These are phyloP conservation scores for Hypomontagnella monticulosa DNA, from an alignment of 495 filamentous ascomycete genomes.

Conservation along the genomic window DNA sequence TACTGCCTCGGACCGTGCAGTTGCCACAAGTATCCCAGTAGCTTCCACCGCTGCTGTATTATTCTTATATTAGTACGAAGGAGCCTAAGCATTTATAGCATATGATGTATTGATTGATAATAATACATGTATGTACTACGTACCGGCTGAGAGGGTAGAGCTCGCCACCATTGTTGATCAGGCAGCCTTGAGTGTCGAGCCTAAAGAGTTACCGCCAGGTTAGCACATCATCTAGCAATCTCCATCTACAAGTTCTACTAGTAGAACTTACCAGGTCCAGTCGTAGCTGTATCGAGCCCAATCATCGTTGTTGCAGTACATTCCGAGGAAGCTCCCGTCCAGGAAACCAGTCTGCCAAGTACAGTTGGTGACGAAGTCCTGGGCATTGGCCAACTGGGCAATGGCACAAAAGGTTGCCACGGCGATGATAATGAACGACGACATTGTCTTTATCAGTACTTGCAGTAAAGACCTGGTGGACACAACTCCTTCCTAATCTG, in stretches of 20 bases:
- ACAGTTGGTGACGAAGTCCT: conserved; percentile 41
- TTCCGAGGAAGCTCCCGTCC: conserved; percentile 39
- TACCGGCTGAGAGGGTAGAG: conserved; percentile 37
- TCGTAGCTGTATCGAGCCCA: conserved; percentile 43
- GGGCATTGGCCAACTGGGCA: conserved; percentile 20
- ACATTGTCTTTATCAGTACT: conserved; percentile 10
- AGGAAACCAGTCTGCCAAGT: conserved; percentile 45
- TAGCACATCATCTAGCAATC: conserved; percentile 1
- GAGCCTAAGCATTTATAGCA: background rate
- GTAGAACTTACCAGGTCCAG: conserved; percentile 44
- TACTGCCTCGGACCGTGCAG: conserved; percentile 35
- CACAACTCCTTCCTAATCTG: no score
- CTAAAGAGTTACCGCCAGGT: conserved; percentile 19
- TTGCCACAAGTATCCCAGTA: conserved; percentile 45
- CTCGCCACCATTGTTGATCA: conserved; percentile 43
- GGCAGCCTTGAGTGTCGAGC: conserved; percentile 45
- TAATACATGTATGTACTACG: background rate
- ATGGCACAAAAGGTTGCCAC: conserved; percentile 12
- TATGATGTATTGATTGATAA: background rate
- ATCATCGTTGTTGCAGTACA: conserved; percentile 47
- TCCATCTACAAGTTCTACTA: background rate
- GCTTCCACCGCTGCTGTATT: conserved; percentile 31
- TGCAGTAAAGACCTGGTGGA: no score
- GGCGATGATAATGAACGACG: background rate
- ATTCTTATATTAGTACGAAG: conserved; percentile 4